Conservation (phyloP, 2,329 filamentous ascomycete species). For the Exophiala viscosa region DNA sequence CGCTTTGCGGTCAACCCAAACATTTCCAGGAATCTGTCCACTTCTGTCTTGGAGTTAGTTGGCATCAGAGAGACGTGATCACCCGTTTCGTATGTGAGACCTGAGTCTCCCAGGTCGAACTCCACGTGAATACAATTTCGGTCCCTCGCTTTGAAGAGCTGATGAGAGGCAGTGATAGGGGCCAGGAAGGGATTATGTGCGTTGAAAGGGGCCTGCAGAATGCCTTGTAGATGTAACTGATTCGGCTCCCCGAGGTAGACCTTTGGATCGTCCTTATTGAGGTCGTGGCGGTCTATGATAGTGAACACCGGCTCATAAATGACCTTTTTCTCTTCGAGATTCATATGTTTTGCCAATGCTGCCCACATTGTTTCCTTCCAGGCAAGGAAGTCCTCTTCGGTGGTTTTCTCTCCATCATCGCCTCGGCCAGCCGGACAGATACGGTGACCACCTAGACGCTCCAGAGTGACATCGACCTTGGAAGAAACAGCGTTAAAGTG, state of each 20-base stretch:
- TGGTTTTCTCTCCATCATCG: slow-evolving; percentile 95
- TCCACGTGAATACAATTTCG: slow-evolving; percentile 97
- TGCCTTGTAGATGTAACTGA: slow-evolving; percentile 86
- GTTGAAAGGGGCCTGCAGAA: slow-evolving; percentile 84
- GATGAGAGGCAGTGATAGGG: slow-evolving; percentile 82
- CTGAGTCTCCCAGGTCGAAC: slow-evolving; percentile 83
- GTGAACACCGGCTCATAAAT: slow-evolving; percentile 91
- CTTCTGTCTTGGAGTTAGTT: slow-evolving; percentile 86
- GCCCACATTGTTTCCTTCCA: slow-evolving; percentile 99
- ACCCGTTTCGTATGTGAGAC: slow-evolving; percentile 89
- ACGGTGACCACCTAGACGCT: slow-evolving; percentile 75
- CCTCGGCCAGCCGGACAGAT: slow-evolving; percentile 90
- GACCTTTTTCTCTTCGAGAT: slow-evolving; percentile 88
- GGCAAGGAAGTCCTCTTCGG: slow-evolving; percentile 98
- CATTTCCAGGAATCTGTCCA: slow-evolving; percentile 80
- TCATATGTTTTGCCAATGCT: slow-evolving; percentile 76
- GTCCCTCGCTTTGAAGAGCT: slow-evolving; percentile 84
- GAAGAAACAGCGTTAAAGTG: slow-evolving; percentile 99
- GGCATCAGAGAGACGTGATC: slow-evolving; percentile 98
- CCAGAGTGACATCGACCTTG: slow-evolving; percentile 75
- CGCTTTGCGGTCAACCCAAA: slow-evolving; percentile 73
- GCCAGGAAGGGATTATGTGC: slow-evolving; percentile 96
- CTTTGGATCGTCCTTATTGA: slow-evolving; percentile 69
- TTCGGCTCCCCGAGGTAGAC: slow-evolving; percentile 97
- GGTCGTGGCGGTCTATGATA: slow-evolving; percentile 69